Evolutionary conservation across 140 eudicot species (phyloP).

Genomic region (Bidens hawaiensis): DNA sequence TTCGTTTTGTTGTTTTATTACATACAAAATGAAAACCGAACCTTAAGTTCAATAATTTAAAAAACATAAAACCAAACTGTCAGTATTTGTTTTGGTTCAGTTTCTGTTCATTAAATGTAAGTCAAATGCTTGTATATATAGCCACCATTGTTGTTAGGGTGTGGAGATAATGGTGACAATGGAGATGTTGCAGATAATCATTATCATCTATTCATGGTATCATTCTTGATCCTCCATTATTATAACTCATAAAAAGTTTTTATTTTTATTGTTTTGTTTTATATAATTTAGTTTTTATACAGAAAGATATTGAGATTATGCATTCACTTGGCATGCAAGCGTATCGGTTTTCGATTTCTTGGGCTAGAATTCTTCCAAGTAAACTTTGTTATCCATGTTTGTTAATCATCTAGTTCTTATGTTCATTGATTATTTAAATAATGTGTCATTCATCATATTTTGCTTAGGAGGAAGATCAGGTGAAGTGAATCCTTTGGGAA

Average conservation of each 20-base stretch:
- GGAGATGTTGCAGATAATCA: too few relatives aligned
- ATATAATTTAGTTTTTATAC: slow-evolving; percentile 7
- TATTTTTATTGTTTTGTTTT: background rate
- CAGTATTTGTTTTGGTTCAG: too few relatives aligned
- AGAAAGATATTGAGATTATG: slow-evolving; percentile 78
- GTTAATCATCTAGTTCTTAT: background rate
- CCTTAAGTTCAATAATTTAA: too few relatives aligned
- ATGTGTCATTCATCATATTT: background rate
- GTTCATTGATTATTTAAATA: background rate
- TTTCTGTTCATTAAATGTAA: too few relatives aligned
- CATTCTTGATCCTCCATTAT: background rate
- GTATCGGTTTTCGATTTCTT: slow-evolving; percentile 72
- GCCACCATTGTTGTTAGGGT: slow-evolving; percentile 31
- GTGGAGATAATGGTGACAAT: slow-evolving; percentile 39
- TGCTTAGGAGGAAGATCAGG: slow-evolving; percentile 60
- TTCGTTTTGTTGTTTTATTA: too few relatives aligned
- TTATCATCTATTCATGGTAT: slow-evolving; percentile 71
- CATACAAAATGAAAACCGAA: too few relatives aligned
- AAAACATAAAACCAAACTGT: too few relatives aligned
- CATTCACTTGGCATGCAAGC: slow-evolving; percentile 61
- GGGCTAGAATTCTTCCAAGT: too few relatives aligned
- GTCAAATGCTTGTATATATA: too few relatives aligned
- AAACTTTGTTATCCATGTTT: slow-evolving; percentile 2
- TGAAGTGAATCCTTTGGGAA: slow-evolving; percentile 49
- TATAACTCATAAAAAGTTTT: background rate